Conservation (phyloP, 805 yeast genomes). For the Wickerhamomyces mucosus region DNA sequence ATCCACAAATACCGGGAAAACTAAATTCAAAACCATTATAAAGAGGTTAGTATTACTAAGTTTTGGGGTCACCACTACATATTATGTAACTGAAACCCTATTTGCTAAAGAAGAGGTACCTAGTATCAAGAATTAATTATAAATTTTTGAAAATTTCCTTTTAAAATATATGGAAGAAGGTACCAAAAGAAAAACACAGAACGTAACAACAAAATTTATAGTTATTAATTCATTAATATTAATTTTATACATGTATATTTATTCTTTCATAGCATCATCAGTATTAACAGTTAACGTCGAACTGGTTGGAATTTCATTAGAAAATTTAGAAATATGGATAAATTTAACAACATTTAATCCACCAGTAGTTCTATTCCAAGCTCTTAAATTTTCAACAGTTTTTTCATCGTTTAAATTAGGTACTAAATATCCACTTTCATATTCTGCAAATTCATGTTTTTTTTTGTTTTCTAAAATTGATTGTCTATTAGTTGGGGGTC, state of each 20-base stretch:
- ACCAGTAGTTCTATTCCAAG: slow-evolving; percentile 81
- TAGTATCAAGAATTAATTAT: not conserved
- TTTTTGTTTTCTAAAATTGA: slow-evolving; percentile 51
- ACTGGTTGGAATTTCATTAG: slow-evolving; percentile 6
- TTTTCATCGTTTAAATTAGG: slow-evolving; percentile 62
- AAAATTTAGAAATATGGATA: slow-evolving; percentile 17
- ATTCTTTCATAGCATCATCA: slow-evolving; percentile 10
- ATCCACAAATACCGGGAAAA: too few relatives aligned
- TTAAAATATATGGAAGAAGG: not conserved
- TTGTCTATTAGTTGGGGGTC: slow-evolving; percentile 73
- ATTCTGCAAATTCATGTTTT: slow-evolving; percentile 54
- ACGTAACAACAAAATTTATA: too few relatives aligned
- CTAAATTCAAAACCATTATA: too few relatives aligned
- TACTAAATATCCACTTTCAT: slow-evolving; percentile 54
- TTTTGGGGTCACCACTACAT: too few relatives aligned
- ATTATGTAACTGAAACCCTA: too few relatives aligned
- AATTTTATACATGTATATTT: not conserved
- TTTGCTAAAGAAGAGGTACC: slow-evolving; percentile 4
- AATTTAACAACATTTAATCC: slow-evolving; percentile 53
- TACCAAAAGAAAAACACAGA: not conserved
- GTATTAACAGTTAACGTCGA: slow-evolving; percentile 2
- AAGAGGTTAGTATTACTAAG: too few relatives aligned
- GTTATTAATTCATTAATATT: too few relatives aligned
- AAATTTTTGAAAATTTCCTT: not conserved
- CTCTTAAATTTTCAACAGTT: slow-evolving; percentile 49